phyloP scores from a whole-genome alignment of 805 yeast species.

The Metschnikowia santaceciliae region DNA sequence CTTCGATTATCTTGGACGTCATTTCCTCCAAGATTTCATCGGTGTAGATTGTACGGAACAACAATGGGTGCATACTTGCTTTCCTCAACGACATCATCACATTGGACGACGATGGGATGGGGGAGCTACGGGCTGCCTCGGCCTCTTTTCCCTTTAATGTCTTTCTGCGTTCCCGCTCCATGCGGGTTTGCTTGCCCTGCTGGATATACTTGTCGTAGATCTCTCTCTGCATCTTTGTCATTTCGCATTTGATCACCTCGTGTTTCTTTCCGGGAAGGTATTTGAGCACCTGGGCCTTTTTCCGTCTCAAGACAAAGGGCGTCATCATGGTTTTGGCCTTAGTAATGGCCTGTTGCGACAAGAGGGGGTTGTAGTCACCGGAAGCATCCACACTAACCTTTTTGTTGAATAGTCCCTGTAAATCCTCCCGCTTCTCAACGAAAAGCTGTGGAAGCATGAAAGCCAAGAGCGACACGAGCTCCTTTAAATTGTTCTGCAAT shows the following conservation, averaged over 20 bases:
- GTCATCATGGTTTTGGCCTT: constrained; percentile 98
- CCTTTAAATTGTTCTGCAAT: constrained; percentile 86
- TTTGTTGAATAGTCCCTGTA: constrained; percentile 81
- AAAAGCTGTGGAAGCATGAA: constrained; percentile 86
- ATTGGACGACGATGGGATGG: constrained; percentile 53
- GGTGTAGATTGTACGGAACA: constrained; percentile 64
- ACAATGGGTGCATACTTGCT: constrained; percentile 87
- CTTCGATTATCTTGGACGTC: constrained; percentile 77
- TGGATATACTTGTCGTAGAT: constrained; percentile 62
- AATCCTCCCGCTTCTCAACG: constrained; percentile 74
- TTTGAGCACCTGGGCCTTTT: constrained; percentile 85
- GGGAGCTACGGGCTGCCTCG: constrained; percentile 25
- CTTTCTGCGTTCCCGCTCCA: constrained; percentile 44
- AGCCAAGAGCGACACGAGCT: constrained; percentile 82
- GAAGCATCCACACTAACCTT: constrained; percentile 65
- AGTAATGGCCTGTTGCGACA: constrained; percentile 86
- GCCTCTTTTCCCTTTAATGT: constrained; percentile 33
- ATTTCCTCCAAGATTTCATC: constrained; percentile 56
- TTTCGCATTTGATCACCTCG: constrained; percentile 58
- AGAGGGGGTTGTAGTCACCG: constrained; percentile 63
- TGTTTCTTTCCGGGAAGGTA: constrained; percentile 80
- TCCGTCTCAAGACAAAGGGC: constrained; percentile 90
- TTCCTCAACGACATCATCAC: constrained; percentile 86
- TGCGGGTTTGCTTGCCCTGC: constrained; percentile 35
- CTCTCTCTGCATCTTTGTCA: constrained; percentile 49